These are phyloP conservation scores for Penicillium sp. DNA, from an alignment of 2,329 filamentous ascomycete species.

Conservation along the genomic window DNA sequence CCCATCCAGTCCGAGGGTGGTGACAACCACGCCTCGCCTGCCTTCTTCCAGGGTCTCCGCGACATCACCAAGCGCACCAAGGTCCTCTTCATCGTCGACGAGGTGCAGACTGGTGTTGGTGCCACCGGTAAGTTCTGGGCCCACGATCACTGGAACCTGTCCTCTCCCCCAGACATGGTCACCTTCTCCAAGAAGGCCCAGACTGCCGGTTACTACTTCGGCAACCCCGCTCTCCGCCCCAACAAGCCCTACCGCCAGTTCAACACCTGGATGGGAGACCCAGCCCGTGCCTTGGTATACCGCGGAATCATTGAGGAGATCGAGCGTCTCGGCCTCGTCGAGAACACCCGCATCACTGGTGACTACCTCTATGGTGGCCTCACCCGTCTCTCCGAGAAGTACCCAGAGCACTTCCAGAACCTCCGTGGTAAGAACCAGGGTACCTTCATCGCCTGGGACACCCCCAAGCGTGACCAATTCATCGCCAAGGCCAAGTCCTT, in stretches of 20 bases:
- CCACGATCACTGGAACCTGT: conserved; percentile 88
- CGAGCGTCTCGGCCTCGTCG: conserved; percentile 71
- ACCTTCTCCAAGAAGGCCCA: conserved; percentile 96
- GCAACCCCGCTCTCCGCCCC: conserved; percentile 73
- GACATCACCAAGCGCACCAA: conserved; percentile 66
- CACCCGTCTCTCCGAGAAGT: conserved; percentile 65
- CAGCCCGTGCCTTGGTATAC: conserved; percentile 80
- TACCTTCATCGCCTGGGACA: conserved; percentile 92
- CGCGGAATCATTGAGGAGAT: conserved; percentile 82
- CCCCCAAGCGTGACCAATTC: conserved; percentile 65
- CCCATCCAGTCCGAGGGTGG: conserved; percentile 92
- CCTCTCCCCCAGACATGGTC: conserved; percentile 82
- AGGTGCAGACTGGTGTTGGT: conserved; percentile 90
- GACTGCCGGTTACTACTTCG: conserved; percentile 89
- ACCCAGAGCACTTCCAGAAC: conserved; percentile 76
- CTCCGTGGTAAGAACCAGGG: conserved; percentile 83
- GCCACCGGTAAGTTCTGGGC: conserved; percentile 96
- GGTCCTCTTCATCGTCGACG: conserved; percentile 85
- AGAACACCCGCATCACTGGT: conserved; percentile 73
- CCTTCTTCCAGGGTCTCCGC: conserved; percentile 82
- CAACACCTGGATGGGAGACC: conserved; percentile 98
- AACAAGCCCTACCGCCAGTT: conserved; percentile 96
- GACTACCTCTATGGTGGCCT: conserved; percentile 75
- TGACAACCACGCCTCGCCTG: conserved; percentile 86
- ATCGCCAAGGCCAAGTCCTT: conserved; percentile 72